Base-by-base conservation (phyloP, 176 grass and related monocot species). In the Typha latifolia region DNA sequence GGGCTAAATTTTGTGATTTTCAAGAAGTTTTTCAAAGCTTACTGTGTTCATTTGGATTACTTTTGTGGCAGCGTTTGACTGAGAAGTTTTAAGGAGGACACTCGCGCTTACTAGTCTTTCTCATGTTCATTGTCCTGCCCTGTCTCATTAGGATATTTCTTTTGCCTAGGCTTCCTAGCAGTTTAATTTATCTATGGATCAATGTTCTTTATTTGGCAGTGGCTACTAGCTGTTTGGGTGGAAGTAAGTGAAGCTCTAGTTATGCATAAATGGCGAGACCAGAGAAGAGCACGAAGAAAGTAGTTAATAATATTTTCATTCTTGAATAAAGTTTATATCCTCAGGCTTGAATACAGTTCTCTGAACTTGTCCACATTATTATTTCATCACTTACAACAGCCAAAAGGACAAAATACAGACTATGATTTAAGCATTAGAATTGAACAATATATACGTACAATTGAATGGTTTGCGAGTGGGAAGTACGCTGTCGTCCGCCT, bases 51-150 rank as follows among this genome's bases (percentile, higher is more conserved):
- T 51, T 57, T 69, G 77, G 14, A 65, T 66, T 61, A 12, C n/a
- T 69, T 51, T 32, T 65, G 27, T 71, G 27, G 50, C 85, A 97
- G 93, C 88, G 93, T 15, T 86, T 97, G 78, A 97, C 88, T 1
- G 93, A 97, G 66, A 97, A 92, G 16, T 57, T 57, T 26, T 10
- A 57, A 57, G 50, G 67, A 75, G 32, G 73, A 75, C n/a, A 47
- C 73, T 59, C 67, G 67, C 51, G 67, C 63, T 49, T 75, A 67
- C 12, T 63, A 75, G 21, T 75, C 73, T 48, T 67, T 75, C 24
- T 26, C 50, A 75, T 75, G 73, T 24, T 75, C 26, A 75, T 62
- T 8, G 73, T 67, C 11, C 47, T 75, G 73, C 73, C 73, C 14
- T 66, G 67, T 47, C 73, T 75, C 21, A 66, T 75, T 67, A 1